phyloP scores from a whole-genome alignment of 2,329 filamentous ascomycete genomes.

The Balansia obtecta region DNA sequence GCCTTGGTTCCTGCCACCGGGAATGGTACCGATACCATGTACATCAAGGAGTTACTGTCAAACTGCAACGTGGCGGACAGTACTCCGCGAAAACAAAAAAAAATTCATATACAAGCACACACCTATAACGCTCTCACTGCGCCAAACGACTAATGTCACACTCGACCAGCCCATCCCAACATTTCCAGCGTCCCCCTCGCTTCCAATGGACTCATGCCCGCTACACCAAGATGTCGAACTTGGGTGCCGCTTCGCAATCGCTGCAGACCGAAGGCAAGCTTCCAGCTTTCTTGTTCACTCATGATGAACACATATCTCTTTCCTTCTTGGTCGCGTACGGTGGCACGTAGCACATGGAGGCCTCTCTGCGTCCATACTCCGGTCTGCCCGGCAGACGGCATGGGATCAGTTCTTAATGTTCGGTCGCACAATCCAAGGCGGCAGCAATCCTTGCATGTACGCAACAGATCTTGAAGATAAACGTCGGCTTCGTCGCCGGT shows the following conservation, averaged over 20 bases:
- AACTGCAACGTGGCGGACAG: neutral
- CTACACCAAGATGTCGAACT: slow-evolving; percentile 45
- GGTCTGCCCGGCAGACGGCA: slow-evolving; percentile 29
- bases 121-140: neutral
- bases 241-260: slow-evolving; percentile 47
- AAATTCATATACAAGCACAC: neutral
- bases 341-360: slow-evolving; percentile 50
- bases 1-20: neutral
- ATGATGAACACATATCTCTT: slow-evolving; percentile 55
- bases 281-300: slow-evolving; percentile 54
- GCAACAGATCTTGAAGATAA: slow-evolving; percentile 50
- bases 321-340: slow-evolving; percentile 51
- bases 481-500: slow-evolving; percentile 53
- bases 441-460: slow-evolving; percentile 53
- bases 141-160: neutral
- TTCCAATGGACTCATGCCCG: slow-evolving; percentile 41
- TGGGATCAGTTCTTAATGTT: slow-evolving; percentile 31
- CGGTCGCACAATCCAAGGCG: slow-evolving; percentile 38
- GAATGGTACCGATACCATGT: neutral
- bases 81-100: no score
- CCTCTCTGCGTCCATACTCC: slow-evolving; percentile 43
- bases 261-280: slow-evolving; percentile 50
- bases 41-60: neutral
- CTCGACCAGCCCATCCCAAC: slow-evolving; percentile 37
- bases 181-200: slow-evolving; percentile 43